phyloP scores from a whole-genome alignment of 2,329 filamentous ascomycete genomes.

The Phialophora macrospora region DNA sequence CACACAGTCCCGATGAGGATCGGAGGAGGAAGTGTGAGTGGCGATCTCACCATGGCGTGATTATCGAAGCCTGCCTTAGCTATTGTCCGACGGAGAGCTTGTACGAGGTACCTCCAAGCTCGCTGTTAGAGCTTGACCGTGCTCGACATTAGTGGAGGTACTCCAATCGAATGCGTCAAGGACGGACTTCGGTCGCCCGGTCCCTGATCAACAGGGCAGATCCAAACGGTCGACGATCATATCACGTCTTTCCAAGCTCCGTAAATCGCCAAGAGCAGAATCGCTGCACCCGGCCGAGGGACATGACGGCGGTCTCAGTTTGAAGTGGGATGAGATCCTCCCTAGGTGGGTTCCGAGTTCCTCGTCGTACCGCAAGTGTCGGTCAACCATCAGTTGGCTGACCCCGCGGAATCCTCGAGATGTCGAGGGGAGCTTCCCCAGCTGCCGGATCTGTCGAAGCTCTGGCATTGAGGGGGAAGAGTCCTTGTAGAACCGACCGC shows the following conservation, averaged over 20 bases:
- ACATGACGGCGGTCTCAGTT: conserved; percentile 10
- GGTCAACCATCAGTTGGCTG: not conserved
- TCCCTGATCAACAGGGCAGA: not conserved
- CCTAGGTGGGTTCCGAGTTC: not conserved
- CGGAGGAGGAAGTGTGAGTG: not conserved
- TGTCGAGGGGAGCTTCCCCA: not conserved
- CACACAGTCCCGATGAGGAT: not conserved
- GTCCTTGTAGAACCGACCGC: not conserved
- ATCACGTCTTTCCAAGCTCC: not conserved
- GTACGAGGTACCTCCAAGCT: not conserved
- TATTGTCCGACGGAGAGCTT: not conserved
- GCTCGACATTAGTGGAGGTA: not conserved
- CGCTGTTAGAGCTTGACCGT: not conserved
- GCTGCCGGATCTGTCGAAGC: conserved; percentile 6
- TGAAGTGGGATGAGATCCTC: conserved; percentile 8
- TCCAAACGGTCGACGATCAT: not conserved
- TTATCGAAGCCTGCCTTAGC: not conserved
- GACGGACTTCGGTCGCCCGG: not conserved
- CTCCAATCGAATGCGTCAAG: not conserved
- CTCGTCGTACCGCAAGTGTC: not conserved
- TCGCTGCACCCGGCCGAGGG: conserved; percentile 8
- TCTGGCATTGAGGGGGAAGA: not conserved
- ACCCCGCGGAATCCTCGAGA: not conserved
- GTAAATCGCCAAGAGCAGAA: not conserved
- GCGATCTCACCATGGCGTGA: conserved; percentile 3